Percentiles rank a stretch among this genome's conserved stretches.
Conservation (phyloP, 768 basidiomycete genomes). For the Amanita subjunquillea region DNA sequence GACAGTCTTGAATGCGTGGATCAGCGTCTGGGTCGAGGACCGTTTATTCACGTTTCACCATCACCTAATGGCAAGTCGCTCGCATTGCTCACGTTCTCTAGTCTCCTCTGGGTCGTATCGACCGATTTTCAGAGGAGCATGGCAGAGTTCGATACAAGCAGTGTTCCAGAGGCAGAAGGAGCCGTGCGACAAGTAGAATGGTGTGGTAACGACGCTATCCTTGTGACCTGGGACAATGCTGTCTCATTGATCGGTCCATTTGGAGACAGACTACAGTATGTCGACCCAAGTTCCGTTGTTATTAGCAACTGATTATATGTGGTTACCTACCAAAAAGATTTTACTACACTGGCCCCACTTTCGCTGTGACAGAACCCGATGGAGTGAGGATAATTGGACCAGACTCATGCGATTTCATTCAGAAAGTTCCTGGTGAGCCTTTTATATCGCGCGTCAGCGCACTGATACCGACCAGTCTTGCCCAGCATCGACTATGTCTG, state of each 20-base stretch:
- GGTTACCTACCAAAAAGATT: slow-evolving; percentile 38
- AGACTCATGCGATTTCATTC: slow-evolving; percentile 78
- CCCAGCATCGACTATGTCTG: slow-evolving; percentile 64
- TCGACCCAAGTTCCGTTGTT: neutral
- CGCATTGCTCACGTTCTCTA: slow-evolving; percentile 66
- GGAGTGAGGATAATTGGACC: slow-evolving; percentile 79
- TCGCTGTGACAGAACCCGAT: slow-evolving; percentile 80
- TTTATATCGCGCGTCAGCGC: neutral
- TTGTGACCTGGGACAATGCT: slow-evolving; percentile 71
- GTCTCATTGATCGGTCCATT: slow-evolving; percentile 87
- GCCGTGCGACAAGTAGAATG: slow-evolving; percentile 70
- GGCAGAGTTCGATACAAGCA: slow-evolving; percentile 74
- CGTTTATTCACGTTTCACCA: slow-evolving; percentile 78
- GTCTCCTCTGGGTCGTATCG: slow-evolving; percentile 88
- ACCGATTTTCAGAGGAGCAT: slow-evolving; percentile 83
- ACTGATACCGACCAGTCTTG: neutral
- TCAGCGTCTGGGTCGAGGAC: slow-evolving; percentile 80
- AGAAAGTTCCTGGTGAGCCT: slow-evolving; percentile 81
- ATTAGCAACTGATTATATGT: slow-evolving; percentile 5
- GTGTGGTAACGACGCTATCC: slow-evolving; percentile 94
- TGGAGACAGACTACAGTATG: slow-evolving; percentile 78
- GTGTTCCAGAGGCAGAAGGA: slow-evolving; percentile 43
- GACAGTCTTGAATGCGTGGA: slow-evolving; percentile 87
- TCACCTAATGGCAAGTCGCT: slow-evolving; percentile 94
- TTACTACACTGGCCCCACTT: slow-evolving; percentile 63